Conservation (phyloP, 345 rosid genomes). For the Gynandropsis gynandra region DNA sequence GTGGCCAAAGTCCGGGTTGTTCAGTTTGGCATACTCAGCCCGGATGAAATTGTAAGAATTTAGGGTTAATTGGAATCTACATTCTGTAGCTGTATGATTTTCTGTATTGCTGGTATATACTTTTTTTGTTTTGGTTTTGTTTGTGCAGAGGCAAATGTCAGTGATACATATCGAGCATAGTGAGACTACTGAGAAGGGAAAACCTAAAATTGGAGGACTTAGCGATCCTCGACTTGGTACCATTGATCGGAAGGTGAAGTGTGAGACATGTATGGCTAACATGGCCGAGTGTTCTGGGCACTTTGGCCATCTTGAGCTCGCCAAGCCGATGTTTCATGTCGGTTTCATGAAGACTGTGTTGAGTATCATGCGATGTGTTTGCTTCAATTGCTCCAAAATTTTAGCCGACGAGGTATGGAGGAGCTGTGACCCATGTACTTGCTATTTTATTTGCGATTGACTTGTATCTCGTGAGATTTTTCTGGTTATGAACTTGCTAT, state of each 20-base stretch:
- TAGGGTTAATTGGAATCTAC: not conserved
- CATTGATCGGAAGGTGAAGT: slow-evolving; percentile 82
- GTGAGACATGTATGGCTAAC: slow-evolving; percentile 85
- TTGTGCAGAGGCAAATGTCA: slow-evolving; percentile 88
- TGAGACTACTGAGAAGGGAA: slow-evolving; percentile 89
- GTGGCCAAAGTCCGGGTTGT: slow-evolving; percentile 83
- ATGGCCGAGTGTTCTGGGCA: slow-evolving; percentile 98
- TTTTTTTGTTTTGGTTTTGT: not conserved
- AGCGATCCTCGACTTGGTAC: slow-evolving; percentile 89
- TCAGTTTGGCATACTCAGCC: slow-evolving; percentile 92
- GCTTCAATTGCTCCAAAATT: slow-evolving; percentile 93
- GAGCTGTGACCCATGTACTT: not conserved
- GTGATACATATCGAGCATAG: slow-evolving; percentile 81
- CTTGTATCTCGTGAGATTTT: too few relatives aligned
- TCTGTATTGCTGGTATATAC: not conserved
- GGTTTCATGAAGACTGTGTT: slow-evolving; percentile 92
- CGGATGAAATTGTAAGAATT: slow-evolving; percentile 83
- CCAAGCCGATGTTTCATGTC: slow-evolving; percentile 93
- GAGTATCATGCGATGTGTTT: slow-evolving; percentile 81
- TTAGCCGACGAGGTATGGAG: slow-evolving; percentile 73
- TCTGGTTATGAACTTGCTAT: too few relatives aligned
- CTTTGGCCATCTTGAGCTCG: slow-evolving; percentile 94
- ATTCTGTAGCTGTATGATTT: not conserved
- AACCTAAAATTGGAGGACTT: slow-evolving; percentile 72
- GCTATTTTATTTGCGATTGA: too few relatives aligned